Percentiles rank a stretch among this genome's conserved stretches.
Evolutionary conservation across 1,284 basidiomycete species (phyloP).

Genomic region (Ustilago shanxiensis): DNA sequence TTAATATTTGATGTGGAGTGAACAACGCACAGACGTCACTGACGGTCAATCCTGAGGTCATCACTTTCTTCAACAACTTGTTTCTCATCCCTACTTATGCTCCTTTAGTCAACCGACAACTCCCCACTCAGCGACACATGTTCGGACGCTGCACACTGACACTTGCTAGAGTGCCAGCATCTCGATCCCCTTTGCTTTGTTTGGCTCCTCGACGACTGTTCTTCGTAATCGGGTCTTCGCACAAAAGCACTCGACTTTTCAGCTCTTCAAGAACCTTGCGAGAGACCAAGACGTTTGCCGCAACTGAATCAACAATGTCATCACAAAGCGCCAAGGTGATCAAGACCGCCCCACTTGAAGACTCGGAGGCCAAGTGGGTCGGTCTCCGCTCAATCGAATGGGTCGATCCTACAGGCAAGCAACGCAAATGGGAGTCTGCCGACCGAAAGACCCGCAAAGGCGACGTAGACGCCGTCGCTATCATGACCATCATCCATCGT

Average conservation of each 20-base stretch:
- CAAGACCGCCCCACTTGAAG: constrained; percentile 44
- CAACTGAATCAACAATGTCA: constrained; percentile 35
- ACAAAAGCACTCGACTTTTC: constrained; percentile 1
- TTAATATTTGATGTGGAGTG: constrained; percentile 10
- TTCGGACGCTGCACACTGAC: constrained; percentile 10
- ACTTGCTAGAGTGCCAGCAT: constrained; percentile 19
- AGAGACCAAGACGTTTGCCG: constrained; percentile 12
- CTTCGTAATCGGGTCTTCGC: background rate
- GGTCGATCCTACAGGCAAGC: constrained; percentile 64
- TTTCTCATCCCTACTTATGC: background rate
- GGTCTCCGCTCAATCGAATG: constrained; percentile 65
- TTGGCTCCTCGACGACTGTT: background rate
- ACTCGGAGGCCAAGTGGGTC: constrained; percentile 66
- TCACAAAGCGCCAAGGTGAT: constrained; percentile 50
- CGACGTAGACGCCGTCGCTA: constrained; percentile 68
- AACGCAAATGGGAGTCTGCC: constrained; percentile 68
- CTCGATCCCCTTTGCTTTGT: background rate
- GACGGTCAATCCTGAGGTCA: constrained; percentile 18
- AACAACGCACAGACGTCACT: constrained; percentile 26
- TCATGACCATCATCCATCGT: constrained; percentile 64
- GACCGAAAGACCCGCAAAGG: constrained; percentile 66
- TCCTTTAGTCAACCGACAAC: background rate
- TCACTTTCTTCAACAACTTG: constrained; percentile 3
- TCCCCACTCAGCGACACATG: constrained; percentile 16
- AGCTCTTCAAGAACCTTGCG: background rate